phyloP scores from a whole-genome alignment of 768 basidiomycete species.

The Sporobolomyces phaffii region DNA sequence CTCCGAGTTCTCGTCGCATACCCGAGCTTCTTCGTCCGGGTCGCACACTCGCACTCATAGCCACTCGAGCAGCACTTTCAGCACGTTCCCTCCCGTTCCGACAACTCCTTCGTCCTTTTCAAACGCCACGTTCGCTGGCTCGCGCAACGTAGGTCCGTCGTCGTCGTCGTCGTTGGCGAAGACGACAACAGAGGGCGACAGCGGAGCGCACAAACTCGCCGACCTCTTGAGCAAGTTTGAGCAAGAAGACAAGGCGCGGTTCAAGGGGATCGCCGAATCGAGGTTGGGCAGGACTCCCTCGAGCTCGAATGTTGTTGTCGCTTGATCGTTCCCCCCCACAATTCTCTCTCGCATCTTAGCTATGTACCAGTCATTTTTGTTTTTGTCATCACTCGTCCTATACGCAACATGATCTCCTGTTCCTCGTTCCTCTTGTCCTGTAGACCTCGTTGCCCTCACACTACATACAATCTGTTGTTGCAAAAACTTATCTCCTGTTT shows the following conservation, averaged over 20 bases:
- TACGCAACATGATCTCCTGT: too few species aligned
- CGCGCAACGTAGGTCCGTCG: not conserved
- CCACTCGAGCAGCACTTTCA: constrained; percentile 4
- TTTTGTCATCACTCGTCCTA: not conserved
- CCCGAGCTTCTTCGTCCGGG: not conserved
- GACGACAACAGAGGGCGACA: not conserved
- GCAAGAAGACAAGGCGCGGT: constrained; percentile 21
- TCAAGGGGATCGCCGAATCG: constrained; percentile 15
- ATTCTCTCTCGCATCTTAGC: too few species aligned
- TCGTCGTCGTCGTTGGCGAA: too few species aligned
- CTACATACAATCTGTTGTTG: too few species aligned
- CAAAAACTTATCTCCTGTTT: too few species aligned
- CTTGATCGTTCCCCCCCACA: not conserved
- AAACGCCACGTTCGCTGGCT: not conserved
- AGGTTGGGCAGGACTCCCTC: not conserved
- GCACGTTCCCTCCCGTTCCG: constrained; percentile 5
- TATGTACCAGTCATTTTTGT: not conserved
- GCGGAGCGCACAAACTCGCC: not conserved
- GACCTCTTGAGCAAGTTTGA: constrained; percentile 24
- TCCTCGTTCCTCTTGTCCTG: too few species aligned
- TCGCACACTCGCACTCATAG: not conserved
- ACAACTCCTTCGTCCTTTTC: not conserved
- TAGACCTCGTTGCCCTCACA: too few species aligned
- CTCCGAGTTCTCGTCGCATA: not conserved
- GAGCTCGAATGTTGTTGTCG: not conserved